Conservation (phyloP, 2,329 filamentous ascomycete genomes). For the Fusarium nisikadoi region DNA sequence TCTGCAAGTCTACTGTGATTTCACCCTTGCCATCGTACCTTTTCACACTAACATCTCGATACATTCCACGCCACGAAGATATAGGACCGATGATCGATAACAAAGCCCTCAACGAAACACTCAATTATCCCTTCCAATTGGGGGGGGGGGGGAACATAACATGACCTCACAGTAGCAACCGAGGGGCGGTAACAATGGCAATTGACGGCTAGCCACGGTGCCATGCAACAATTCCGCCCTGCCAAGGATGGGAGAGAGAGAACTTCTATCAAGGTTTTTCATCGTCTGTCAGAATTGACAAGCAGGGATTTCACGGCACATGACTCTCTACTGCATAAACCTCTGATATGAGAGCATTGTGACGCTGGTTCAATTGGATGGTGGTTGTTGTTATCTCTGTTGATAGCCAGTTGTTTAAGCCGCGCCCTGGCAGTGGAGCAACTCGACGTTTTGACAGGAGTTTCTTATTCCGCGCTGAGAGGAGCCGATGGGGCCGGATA, state of each 20-base stretch:
- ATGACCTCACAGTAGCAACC: slow-evolving; percentile 20
- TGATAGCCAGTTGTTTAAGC: slow-evolving; percentile 6
- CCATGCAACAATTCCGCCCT: slow-evolving; percentile 33
- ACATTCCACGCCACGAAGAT: slow-evolving; percentile 2
- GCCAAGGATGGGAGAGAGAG: slow-evolving; percentile 4
- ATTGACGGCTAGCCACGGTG: slow-evolving; percentile 43
- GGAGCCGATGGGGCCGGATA: slow-evolving; percentile 3
- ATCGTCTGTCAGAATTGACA: slow-evolving; percentile 24
- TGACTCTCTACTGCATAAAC: slow-evolving; percentile 11
- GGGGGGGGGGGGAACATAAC: background rate
- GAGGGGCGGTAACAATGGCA: slow-evolving; percentile 29
- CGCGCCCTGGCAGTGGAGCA: slow-evolving; percentile 26
- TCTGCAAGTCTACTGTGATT: background rate
- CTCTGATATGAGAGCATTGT: background rate
- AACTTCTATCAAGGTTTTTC: background rate
- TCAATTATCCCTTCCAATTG: background rate
- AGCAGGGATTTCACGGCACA: slow-evolving; percentile 16
- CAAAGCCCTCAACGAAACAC: slow-evolving; percentile 9
- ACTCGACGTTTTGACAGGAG: background rate
- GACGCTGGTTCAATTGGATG: background rate
- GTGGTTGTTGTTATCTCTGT: background rate
- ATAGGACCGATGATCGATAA: slow-evolving; percentile 24
- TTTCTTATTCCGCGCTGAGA: slow-evolving; percentile 25
- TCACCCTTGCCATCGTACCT: background rate
- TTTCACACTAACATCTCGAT: background rate